These are phyloP conservation scores for Knoxia roxburghii DNA, from an alignment of 257 asterid species.

Conservation along the genomic window DNA sequence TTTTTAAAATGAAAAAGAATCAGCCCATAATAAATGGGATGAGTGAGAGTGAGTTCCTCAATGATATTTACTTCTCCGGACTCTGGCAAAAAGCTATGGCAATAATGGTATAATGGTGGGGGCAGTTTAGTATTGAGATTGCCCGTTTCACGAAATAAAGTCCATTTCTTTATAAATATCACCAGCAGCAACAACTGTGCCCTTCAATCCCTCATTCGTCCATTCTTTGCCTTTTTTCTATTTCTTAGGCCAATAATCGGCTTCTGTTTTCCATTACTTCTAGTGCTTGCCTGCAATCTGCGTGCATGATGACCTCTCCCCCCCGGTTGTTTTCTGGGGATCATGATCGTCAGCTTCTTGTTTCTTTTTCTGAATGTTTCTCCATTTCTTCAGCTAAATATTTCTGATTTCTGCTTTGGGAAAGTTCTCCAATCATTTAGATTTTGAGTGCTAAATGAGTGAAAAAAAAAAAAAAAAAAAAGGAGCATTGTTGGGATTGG, in stretches of 20 bases:
- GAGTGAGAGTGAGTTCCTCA: too few relatives aligned
- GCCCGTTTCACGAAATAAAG: constrained; percentile 8
- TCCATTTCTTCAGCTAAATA: constrained; percentile 21
- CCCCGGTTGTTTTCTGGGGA: constrained; percentile 12
- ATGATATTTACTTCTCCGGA: too few relatives aligned
- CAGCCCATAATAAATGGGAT: not conserved
- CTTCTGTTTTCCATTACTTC: constrained; percentile 13
- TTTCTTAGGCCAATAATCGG: constrained; percentile 10
- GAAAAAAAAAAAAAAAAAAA: too few relatives aligned
- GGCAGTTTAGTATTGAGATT: not conserved
- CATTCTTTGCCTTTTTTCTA: constrained; percentile 9
- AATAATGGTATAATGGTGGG: not conserved
- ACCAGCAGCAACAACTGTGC: not conserved
- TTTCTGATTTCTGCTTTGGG: constrained; percentile 29
- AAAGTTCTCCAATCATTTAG: constrained; percentile 21
- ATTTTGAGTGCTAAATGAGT: not conserved
- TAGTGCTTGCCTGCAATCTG: too few relatives aligned
- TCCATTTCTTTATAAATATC: constrained; percentile 14
- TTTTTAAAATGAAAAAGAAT: too few relatives aligned
- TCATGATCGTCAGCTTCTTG: not conserved
- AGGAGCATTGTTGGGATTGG: constrained; percentile 9
- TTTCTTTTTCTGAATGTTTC: constrained; percentile 8
- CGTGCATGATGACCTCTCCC: constrained; percentile 7
- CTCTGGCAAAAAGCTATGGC: constrained; percentile 10
- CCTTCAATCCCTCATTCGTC: constrained; percentile 9